Percentiles rank a stretch among this genome's conserved stretches.
Conservation (phyloP, 2,329 filamentous ascomycete species). For the Colletotrichum phormii region DNA sequence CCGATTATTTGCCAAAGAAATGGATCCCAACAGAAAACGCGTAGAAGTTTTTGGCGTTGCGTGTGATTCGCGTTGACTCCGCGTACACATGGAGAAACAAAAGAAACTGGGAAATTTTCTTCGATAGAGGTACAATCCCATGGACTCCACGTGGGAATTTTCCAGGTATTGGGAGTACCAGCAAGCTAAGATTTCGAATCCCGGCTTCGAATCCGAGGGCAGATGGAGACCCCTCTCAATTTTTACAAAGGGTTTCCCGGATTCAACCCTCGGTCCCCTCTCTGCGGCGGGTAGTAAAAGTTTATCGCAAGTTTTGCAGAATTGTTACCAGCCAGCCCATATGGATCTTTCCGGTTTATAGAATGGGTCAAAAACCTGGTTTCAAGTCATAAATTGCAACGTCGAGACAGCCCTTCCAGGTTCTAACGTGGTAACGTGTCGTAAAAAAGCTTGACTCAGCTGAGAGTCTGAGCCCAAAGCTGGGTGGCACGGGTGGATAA, state of each 20-base stretch:
- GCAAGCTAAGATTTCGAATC: neutral
- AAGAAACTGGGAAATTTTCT: neutral
- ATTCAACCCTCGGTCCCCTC: too few relatives aligned
- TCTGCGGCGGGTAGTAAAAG: neutral
- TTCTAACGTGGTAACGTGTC: neutral
- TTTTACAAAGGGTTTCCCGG: neutral
- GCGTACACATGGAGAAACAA: neutral
- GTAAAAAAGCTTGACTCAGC: neutral
- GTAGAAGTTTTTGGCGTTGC: too few relatives aligned
- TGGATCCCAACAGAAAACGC: neutral
- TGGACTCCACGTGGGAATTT: neutral
- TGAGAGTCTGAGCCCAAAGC: neutral
- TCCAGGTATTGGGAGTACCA: neutral
- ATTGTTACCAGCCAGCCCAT: too few relatives aligned
- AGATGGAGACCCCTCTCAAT: neutral
- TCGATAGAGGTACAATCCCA: neutral
- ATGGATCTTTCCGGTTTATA: too few relatives aligned
- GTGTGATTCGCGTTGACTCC: neutral
- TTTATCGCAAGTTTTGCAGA: neutral
- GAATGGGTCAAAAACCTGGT: too few relatives aligned
- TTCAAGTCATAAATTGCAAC: neutral
- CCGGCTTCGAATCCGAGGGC: neutral
- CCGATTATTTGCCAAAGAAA: neutral
- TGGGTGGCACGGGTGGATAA: neutral
- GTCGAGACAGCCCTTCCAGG: neutral